Evolutionary conservation across 768 basidiomycete genomes (phyloP).

Genomic region (Suillus variegatus): DNA sequence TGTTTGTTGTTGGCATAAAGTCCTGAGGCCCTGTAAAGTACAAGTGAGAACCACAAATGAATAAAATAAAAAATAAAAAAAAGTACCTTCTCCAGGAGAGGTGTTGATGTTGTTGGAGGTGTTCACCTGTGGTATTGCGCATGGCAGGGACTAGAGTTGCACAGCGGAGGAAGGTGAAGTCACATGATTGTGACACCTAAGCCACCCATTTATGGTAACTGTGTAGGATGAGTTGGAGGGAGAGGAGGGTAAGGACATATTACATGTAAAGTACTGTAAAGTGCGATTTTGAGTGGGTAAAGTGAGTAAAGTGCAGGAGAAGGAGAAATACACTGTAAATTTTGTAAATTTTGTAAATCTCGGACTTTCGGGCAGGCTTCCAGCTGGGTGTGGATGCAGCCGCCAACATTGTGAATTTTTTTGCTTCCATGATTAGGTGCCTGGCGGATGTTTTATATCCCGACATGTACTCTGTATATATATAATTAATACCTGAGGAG

Average conservation of each 20-base stretch:
- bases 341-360: conserved; percentile 1
- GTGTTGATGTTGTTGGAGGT: neutral
- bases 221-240: neutral
- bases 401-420: too few species aligned
- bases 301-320: neutral
- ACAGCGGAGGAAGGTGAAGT: neutral
- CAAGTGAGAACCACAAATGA: neutral
- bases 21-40: too few species aligned
- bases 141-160: neutral
- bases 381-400: too few species aligned
- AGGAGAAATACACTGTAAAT: conserved; percentile 1
- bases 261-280: neutral
- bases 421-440: too few species aligned
- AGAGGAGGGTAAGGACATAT: neutral
- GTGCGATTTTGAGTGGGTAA: neutral
- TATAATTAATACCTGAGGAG: too few species aligned
- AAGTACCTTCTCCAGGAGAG: neutral
- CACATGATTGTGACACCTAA: neutral
- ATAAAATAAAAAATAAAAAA: too few species aligned
- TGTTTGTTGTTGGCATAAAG: too few species aligned
- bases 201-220: neutral
- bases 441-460: too few species aligned
- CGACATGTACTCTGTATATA: too few species aligned
- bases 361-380: neutral
- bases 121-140: neutral